These are phyloP conservation scores for Termitomyces sp. DNA, from an alignment of 768 basidiomycete species.

Conservation along the genomic window DNA sequence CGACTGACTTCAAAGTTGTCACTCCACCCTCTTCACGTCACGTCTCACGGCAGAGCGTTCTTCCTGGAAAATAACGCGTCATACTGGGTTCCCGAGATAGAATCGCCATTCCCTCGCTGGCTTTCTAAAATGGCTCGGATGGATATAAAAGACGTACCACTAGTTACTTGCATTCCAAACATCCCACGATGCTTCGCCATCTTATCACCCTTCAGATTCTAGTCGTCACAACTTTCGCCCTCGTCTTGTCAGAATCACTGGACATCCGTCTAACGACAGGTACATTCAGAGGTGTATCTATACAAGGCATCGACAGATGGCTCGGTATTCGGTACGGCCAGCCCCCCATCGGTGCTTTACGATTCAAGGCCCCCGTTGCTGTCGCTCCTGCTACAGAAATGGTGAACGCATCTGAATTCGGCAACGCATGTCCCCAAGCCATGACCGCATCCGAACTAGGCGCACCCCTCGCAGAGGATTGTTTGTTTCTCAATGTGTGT, in stretches of 20 bases:
- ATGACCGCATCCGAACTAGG: constrained; percentile 31
- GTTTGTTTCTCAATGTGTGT: constrained; percentile 50
- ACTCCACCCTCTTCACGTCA: too few species aligned
- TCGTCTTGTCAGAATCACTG: constrained; percentile 13
- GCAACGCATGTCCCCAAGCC: constrained; percentile 54
- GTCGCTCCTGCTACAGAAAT: constrained; percentile 28
- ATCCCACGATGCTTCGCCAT: not conserved
- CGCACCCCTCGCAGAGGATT: constrained; percentile 49
- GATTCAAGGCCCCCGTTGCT: constrained; percentile 53
- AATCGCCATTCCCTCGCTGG: not conserved
- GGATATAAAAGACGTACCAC: not conserved
- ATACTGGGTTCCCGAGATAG: not conserved
- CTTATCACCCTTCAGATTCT: not conserved
- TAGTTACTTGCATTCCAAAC: not conserved
- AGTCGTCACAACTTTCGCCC: not conserved
- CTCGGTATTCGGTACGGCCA: constrained; percentile 60
- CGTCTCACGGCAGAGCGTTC: too few species aligned
- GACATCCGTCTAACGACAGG: constrained; percentile 40
- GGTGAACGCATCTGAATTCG: constrained; percentile 44
- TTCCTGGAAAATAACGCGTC: not conserved
- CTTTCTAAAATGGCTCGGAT: too few species aligned
- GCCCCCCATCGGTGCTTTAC: constrained; percentile 50
- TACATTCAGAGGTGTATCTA: constrained; percentile 41
- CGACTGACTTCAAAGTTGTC: too few species aligned
- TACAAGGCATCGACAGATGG: constrained; percentile 51